phyloP scores from a whole-genome alignment of 257 asterid species.

The Thymus quinquecostatus region DNA sequence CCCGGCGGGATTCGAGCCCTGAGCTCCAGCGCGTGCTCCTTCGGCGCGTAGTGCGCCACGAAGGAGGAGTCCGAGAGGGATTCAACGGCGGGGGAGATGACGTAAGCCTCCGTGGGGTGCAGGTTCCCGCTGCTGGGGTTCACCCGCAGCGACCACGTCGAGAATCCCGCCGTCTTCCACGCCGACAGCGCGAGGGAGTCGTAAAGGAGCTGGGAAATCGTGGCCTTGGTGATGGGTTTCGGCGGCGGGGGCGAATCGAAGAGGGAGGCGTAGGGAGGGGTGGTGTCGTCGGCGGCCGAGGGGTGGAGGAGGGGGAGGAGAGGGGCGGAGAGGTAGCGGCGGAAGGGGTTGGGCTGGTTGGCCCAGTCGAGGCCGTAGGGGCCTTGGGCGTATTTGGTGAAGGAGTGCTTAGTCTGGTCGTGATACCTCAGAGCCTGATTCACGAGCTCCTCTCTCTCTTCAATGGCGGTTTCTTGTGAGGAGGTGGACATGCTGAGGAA shows the following conservation, averaged over 20 bases:
- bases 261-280: slow-evolving; percentile 57
- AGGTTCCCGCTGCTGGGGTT: slow-evolving; percentile 97
- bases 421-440: slow-evolving; percentile 70
- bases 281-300: slow-evolving; percentile 16
- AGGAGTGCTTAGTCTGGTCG: slow-evolving; percentile 73
- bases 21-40: slow-evolving; percentile 84
- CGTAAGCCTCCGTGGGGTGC: slow-evolving; percentile 89
- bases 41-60: slow-evolving; percentile 88
- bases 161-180: slow-evolving; percentile 79
- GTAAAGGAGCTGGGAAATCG: slow-evolving; percentile 67
- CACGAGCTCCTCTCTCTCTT: slow-evolving; percentile 36
- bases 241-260: slow-evolving; percentile 59
- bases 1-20: slow-evolving; percentile 62
- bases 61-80: slow-evolving; percentile 54
- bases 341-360: slow-evolving; percentile 96
- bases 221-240: slow-evolving; percentile 52
- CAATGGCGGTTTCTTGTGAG: slow-evolving; percentile 38
- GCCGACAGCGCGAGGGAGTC: slow-evolving; percentile 86
- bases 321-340: slow-evolving; percentile 75
- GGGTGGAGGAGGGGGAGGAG: slow-evolving; percentile 73
- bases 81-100: slow-evolving; percentile 65
- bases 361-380: slow-evolving; percentile 97
- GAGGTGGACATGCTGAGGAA: slow-evolving; percentile 61
- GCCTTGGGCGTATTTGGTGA: slow-evolving; percentile 77
- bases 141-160: slow-evolving; percentile 97